Percentiles rank a stretch among this genome's conserved stretches.
Evolutionary conservation across 768 basidiomycete species (phyloP).

Genomic region (Kwoniella newhampshirensis): DNA sequence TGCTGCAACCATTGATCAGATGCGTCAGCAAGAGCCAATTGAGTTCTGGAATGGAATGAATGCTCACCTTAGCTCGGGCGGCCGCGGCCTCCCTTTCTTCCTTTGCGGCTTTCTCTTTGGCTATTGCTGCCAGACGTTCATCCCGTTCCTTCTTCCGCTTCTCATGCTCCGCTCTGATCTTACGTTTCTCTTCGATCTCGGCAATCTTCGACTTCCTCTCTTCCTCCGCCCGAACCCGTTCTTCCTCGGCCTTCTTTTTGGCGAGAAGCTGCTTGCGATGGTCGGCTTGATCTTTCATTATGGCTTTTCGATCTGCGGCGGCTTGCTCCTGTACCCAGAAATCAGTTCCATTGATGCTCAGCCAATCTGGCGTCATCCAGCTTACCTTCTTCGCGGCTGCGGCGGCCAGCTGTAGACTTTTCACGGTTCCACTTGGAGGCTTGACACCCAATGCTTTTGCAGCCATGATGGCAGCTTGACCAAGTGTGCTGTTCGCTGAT

Average conservation of each 20-base stretch:
- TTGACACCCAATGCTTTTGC: constrained; percentile 39
- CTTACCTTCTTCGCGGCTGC: constrained; percentile 84
- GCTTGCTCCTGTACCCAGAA: constrained; percentile 71
- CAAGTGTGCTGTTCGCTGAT: constrained; percentile 8
- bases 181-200: constrained; percentile 61
- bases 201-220: constrained; percentile 45
- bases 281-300: constrained; percentile 77
- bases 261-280: constrained; percentile 67
- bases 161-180: constrained; percentile 19
- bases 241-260: constrained; percentile 75
- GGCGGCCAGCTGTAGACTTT: constrained; percentile 77
- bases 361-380: not conserved
- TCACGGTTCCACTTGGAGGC: constrained; percentile 57
- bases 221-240: constrained; percentile 26
- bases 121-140: constrained; percentile 22
- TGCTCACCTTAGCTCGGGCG: constrained; percentile 34
- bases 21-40: not conserved
- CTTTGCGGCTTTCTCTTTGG: constrained; percentile 38
- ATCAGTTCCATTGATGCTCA: not conserved
- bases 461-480: constrained; percentile 27
- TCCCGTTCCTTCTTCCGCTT: constrained; percentile 24
- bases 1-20: not conserved
- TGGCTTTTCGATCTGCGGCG: constrained; percentile 74
- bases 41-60: not conserved
- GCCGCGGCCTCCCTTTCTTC: constrained; percentile 27